Evolutionary conservation across 495 filamentous ascomycete species (phyloP).

Genomic region (Talaromyces ruber): DNA sequence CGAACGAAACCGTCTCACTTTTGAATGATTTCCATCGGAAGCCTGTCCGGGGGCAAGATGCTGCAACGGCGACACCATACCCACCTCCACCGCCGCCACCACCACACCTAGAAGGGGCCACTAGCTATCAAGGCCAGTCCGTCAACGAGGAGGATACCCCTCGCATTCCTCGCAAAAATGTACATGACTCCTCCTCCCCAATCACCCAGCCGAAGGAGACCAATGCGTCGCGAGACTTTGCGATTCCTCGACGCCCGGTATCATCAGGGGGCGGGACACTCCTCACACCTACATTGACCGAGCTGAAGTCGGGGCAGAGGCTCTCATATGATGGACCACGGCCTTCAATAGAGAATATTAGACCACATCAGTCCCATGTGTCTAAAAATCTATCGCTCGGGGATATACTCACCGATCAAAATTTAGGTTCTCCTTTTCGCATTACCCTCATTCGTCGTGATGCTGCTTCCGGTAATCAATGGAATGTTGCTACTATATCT

Average conservation of each 20-base stretch:
- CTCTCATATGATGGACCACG: not conserved
- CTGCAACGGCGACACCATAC: slow-evolving; percentile 5
- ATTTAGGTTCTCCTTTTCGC: slow-evolving; percentile 35
- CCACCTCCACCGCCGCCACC: slow-evolving; percentile 11
- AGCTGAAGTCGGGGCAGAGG: not conserved
- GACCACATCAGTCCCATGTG: slow-evolving; percentile 6
- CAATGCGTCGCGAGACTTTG: not conserved
- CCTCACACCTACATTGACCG: not conserved
- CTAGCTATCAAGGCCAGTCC: not conserved
- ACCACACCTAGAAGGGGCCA: slow-evolving; percentile 3
- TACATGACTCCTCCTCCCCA: not conserved
- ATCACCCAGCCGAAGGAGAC: not conserved
- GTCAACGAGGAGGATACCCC: not conserved
- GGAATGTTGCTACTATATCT: slow-evolving; percentile 76
- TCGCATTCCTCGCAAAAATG: not conserved
- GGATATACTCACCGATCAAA: not conserved
- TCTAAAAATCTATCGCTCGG: not conserved
- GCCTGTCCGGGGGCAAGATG: slow-evolving; percentile 21
- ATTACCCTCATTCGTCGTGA: slow-evolving; percentile 87
- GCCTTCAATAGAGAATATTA: slow-evolving; percentile 19
- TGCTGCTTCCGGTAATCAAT: slow-evolving; percentile 68
- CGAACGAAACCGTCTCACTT: slow-evolving; percentile 8
- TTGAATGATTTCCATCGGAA: slow-evolving; percentile 33
- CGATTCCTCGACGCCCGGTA: slow-evolving; percentile 3
- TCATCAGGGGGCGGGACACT: not conserved